Base-by-base conservation (phyloP, 2,329 filamentous ascomycete species). In the Scopulariopsis brevicaulis region DNA sequence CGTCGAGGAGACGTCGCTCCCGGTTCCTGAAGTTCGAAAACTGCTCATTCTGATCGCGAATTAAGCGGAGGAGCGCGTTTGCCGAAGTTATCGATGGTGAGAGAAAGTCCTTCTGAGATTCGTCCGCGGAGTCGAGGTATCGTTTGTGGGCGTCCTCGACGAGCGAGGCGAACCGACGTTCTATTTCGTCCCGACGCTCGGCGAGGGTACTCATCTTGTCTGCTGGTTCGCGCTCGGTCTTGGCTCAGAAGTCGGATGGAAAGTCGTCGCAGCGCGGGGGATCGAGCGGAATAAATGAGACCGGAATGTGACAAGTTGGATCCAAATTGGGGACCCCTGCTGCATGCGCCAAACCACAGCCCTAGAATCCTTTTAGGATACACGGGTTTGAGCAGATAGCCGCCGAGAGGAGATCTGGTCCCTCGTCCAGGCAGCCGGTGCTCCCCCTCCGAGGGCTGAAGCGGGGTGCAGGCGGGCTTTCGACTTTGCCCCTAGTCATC, bases 21-120 rank as follows among this genome's bases (percentile, higher is more conserved):
- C 59, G 58, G 54, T 58, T 59, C 32, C 61, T 59, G 46, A 61
- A 62, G 37, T 58, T 57, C 8, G 43, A 32, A 32, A 62, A 62
- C 14, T 58, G 48, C 35, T 59, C 58, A 56, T 62, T 62, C 34
- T 62, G 61, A 8, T 53, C 56, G 14, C 56, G 54, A 20, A 62
- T 51, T 14, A 54, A 51, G 4, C 46, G 55, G 15, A 59, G 55
- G 18, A 62, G 59, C 20, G 61, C 61, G 20, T 60, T 56, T 11
- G 59, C 28, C 6, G 56, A 59, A 22, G 48, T 37, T 18, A 62
- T 55, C 11, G 59, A 59, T 35, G 55, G 55, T 35, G 50, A 40
- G 10, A 25, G 34, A 35, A 62, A 61, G 48, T 60, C 54, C 20
- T 53, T 54, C n/a, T 57, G 55, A 14, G 52, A 34, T 5, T 54